Base-by-base conservation (phyloP, 129 eudicot genomes). In the Flaveria ramosissima region DNA sequence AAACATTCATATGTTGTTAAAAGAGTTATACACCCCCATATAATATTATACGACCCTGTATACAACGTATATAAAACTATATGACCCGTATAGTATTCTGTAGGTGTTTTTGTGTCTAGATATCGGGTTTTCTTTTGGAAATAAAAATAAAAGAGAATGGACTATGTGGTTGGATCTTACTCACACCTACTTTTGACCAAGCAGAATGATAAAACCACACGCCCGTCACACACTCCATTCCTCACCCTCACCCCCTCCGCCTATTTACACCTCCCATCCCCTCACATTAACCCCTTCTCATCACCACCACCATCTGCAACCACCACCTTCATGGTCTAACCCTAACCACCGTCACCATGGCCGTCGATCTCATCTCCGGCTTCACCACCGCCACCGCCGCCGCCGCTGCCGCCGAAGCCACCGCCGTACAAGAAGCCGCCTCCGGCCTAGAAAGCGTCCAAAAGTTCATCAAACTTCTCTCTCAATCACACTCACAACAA, bases 391-490 rank as follows among this genome's bases (percentile, higher is more conserved):
- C 50, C 76, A 81, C 83, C 60, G 1, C 50, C 50, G 3, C 48
- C 48, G 13, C 48, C 14, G 48, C 80, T 2, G 36, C 50, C 23
- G 65, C 77, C 56, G 93, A 87, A 50, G 78, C 76, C 62, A 79
- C 27, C 80, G 93, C 86, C 19, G 93, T 87, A 3, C 86, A 83
- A 51, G 96, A 92, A 70, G 94, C 98, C 0, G 90, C 96, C 32
- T 84, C 94, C 43, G 98, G 98, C 6, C 92, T 92, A 42, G 87
- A 88, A 77, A 92, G 90, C 59, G 98, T 92, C 13, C 87, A 90
- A 24, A 85, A 88, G 43, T 85, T 92, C 65, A 79, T 90, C 72
- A 72, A 78, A 26, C 43, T 92, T 0, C 79, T 92, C 3, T 84
- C 98, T 32, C 80, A 76, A 57, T 70, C 83, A 0, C 83, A 75